Conservation (phyloP, 1,284 basidiomycete species). For the Melampsora larici-populina region DNA sequence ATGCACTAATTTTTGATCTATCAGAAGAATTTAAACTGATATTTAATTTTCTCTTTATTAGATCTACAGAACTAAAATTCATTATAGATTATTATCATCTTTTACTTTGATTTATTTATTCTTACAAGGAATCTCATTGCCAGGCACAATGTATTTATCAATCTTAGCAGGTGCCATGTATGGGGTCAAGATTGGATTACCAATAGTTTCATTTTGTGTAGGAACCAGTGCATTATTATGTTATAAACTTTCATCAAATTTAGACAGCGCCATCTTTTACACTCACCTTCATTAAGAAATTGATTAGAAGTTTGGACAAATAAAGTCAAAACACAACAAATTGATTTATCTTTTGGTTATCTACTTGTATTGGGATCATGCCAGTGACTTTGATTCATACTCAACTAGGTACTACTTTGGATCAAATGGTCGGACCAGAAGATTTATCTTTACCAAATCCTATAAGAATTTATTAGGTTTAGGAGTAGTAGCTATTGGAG, state of each 20-base stretch:
- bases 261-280: slow-evolving; percentile 81
- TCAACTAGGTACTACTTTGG: slow-evolving; percentile 81
- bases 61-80: slow-evolving; percentile 54
- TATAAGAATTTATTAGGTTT: slow-evolving; percentile 32
- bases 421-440: slow-evolving; percentile 42
- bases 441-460: slow-evolving; percentile 22
- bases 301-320: slow-evolving; percentile 19
- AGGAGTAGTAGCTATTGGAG: slow-evolving; percentile 11
- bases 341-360: slow-evolving; percentile 72
- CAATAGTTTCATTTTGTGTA: slow-evolving; percentile 86
- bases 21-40: too few relatives aligned
- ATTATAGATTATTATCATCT: slow-evolving; percentile 53
- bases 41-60: too few relatives aligned
- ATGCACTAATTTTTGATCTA: too few relatives aligned
- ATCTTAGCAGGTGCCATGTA: slow-evolving; percentile 95
- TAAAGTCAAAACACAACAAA: slow-evolving; percentile 17
- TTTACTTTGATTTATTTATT: slow-evolving; percentile 73
- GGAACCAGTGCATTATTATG: slow-evolving; percentile 86
- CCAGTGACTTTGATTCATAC: slow-evolving; percentile 92
- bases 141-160: slow-evolving; percentile 96
- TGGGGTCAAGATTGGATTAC: slow-evolving; percentile 80
- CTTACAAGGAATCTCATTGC: slow-evolving; percentile 91
- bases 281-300: slow-evolving; percentile 57
- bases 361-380: slow-evolving; percentile 84
- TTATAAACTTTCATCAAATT: slow-evolving; percentile 82